Evolutionary conservation across 768 basidiomycete genomes (phyloP).

Genomic region (Nidularia sp.): DNA sequence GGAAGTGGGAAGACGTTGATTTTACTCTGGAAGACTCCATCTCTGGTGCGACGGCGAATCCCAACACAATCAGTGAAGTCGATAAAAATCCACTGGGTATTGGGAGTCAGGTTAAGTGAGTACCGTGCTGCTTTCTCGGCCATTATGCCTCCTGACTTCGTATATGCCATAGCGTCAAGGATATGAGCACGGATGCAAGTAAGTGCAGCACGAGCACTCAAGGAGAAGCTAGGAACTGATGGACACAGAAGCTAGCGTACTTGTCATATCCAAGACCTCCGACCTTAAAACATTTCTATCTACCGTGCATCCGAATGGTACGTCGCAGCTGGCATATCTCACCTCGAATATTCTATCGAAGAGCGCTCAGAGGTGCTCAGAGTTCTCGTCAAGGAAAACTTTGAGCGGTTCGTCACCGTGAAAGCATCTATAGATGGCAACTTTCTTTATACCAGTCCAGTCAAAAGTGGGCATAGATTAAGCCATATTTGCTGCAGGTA

Average conservation of each 20-base stretch:
- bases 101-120: conserved; percentile 59
- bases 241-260: conserved; percentile 65
- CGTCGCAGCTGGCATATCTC: conserved; percentile 71
- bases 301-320: conserved; percentile 89
- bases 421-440: conserved; percentile 95
- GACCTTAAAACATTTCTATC: conserved; percentile 94
- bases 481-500: conserved; percentile 39
- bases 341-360: conserved; percentile 78
- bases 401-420: conserved; percentile 95
- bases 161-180: conserved; percentile 40
- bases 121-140: conserved; percentile 6
- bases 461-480: conserved; percentile 2
- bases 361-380: conserved; percentile 89
- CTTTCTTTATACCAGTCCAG: conserved; percentile 5
- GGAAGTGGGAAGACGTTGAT: conserved; percentile 89
- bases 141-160: background rate
- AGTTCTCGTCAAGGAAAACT: conserved; percentile 94
- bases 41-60: conserved; percentile 62
- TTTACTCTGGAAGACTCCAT: conserved; percentile 78
- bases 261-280: conserved; percentile 91
- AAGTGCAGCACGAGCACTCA: conserved; percentile 20
- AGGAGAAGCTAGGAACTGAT: background rate
- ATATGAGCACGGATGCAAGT: conserved; percentile 81
- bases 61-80: conserved; percentile 38
- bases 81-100: conserved; percentile 81